Evolutionary conservation across 2,329 filamentous ascomycete genomes (phyloP).

Genomic region (Sarocladium oryzae): DNA sequence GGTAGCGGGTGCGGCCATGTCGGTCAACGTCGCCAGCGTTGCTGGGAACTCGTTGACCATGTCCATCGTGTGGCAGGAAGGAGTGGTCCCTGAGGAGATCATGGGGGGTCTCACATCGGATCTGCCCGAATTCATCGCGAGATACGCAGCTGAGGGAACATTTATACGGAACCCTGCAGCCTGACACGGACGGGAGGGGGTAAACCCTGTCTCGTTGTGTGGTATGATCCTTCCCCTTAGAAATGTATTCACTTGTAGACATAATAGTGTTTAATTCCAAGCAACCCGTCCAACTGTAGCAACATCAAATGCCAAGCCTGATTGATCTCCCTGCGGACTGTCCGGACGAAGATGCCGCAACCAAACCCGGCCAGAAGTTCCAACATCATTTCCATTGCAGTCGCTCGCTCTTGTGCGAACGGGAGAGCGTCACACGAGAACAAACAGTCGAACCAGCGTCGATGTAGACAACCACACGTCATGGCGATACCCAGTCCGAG

Average conservation of each 20-base stretch:
- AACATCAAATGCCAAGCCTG: too few relatives aligned
- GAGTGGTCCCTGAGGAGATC: constrained; percentile 31
- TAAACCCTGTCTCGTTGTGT: too few relatives aligned
- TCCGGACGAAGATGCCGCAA: too few relatives aligned
- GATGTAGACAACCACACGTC: background rate
- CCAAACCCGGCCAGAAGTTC: too few relatives aligned
- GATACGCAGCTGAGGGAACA: background rate
- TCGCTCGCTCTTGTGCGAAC: too few relatives aligned
- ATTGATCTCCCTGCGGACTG: too few relatives aligned
- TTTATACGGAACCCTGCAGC: background rate
- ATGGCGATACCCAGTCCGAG: background rate
- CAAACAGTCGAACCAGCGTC: background rate
- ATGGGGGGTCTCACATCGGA: constrained; percentile 30
- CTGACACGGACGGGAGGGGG: background rate
- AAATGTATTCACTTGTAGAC: too few relatives aligned
- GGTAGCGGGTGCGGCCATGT: constrained; percentile 35
- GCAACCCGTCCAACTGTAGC: too few relatives aligned
- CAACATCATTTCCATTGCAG: too few relatives aligned
- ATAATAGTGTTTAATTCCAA: too few relatives aligned
- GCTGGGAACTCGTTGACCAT: constrained; percentile 27
- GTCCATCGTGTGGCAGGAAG: constrained; percentile 42
- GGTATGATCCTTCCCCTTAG: background rate
- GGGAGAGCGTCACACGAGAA: background rate
- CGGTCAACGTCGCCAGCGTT: constrained; percentile 41
- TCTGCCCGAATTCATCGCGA: constrained; percentile 17